phyloP scores from a whole-genome alignment of 805 yeast genomes.

The Sungouiozyma ichnusensis region DNA sequence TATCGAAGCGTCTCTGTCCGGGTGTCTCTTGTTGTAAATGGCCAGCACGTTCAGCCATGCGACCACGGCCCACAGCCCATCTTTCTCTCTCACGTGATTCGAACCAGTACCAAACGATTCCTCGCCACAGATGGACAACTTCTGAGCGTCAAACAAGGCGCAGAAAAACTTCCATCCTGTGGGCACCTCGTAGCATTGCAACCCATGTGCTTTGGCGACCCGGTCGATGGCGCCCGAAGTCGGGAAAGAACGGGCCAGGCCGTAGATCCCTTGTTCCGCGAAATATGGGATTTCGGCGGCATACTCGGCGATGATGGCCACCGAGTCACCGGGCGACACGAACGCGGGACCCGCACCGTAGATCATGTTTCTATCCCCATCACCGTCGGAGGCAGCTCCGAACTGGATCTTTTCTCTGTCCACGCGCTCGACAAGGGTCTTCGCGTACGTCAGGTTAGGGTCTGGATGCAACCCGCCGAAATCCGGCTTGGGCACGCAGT shows the following conservation, averaged over 20 bases:
- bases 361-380: constrained; percentile 97
- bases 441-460: constrained; percentile 92
- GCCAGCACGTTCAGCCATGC: constrained; percentile 97
- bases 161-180: constrained; percentile 99
- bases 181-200: constrained; percentile 86
- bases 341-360: constrained; percentile 83
- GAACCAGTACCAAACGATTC: constrained; percentile 98
- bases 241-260: constrained; percentile 96
- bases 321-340: constrained; percentile 97
- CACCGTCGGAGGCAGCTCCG: constrained; percentile 99
- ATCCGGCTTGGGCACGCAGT: constrained; percentile 70
- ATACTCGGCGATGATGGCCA: constrained; percentile 93
- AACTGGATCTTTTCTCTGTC: constrained; percentile 73
- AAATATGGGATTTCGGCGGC: constrained; percentile 91
- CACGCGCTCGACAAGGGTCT: constrained; percentile 75
- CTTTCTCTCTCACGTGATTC: constrained; percentile 93
- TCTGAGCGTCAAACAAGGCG: constrained; percentile 85
- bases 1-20: constrained; percentile 53
- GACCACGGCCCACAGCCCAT: constrained; percentile 93
- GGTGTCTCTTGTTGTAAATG: constrained; percentile 55
- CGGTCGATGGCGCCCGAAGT: constrained; percentile 89
- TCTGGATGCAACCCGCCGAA: constrained; percentile 98
- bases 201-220: constrained; percentile 70
- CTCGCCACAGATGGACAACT: constrained; percentile 94
- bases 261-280: constrained; percentile 72